Conservation (phyloP, 23 red algal genomes). For the Gracilaria domingensis region DNA sequence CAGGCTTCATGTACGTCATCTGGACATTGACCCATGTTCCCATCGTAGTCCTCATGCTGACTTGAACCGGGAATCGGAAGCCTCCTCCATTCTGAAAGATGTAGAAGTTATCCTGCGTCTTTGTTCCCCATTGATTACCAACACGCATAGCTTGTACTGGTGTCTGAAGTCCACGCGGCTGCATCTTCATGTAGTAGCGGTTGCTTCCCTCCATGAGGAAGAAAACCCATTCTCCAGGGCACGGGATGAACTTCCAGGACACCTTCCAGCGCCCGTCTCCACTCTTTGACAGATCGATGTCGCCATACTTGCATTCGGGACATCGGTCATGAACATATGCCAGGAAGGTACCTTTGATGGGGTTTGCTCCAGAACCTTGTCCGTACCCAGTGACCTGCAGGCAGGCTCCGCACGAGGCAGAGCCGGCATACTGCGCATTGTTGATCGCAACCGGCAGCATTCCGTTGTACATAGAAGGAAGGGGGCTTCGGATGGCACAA, state of each 20-base stretch:
- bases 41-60: not conserved
- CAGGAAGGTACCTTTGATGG: conserved; percentile 7
- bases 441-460: conserved; percentile 58
- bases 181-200: conserved; percentile 51
- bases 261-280: conserved; percentile 68
- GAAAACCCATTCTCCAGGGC: conserved; percentile 34
- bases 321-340: conserved; percentile 56
- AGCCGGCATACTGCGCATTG: conserved; percentile 45
- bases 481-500: conserved; percentile 34
- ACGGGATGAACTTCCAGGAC: conserved; percentile 49
- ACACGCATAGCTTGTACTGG: conserved; percentile 26
- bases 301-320: conserved; percentile 53
- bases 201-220: conserved; percentile 60
- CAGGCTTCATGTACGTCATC: conserved; percentile 28
- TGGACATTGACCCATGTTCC: not conserved
- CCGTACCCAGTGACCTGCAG: conserved; percentile 33
- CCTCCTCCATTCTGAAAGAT: conserved; percentile 28
- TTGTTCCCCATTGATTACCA: conserved; percentile 19
- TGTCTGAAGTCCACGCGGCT: conserved; percentile 23
- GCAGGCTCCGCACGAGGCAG: conserved; percentile 55
- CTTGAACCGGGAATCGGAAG: conserved; percentile 6
- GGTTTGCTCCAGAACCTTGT: conserved; percentile 46
- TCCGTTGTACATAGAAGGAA: conserved; percentile 47
- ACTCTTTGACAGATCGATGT: conserved; percentile 52
- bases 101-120: conserved; percentile 61